Base-by-base conservation (phyloP, 2,329 filamentous ascomycete genomes). In the Ilyonectria mors-panacis region DNA sequence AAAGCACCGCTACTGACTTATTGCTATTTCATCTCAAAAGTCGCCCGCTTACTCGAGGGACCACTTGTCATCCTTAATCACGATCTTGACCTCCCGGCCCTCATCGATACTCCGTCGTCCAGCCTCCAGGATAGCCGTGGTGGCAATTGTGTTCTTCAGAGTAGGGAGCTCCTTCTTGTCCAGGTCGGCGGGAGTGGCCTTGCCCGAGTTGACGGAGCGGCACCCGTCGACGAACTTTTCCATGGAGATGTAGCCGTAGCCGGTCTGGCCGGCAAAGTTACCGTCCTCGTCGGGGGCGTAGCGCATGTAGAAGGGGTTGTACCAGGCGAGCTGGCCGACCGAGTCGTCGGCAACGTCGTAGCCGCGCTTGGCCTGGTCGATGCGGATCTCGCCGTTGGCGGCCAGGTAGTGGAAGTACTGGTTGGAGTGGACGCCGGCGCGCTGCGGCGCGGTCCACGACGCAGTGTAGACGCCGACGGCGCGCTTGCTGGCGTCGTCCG, bases 351-450 rank as follows among this genome's bases (percentile, higher is more conserved):
- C 94, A 12, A 98, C 92, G 77, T 98, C 94, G 83, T 98, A 98
- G 54, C 95, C 95, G 61, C 95, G 89, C 86, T 97, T 97, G 50
- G 94, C 95, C 83, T 98, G 95, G 84, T 98, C 94, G 76, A 97
- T 89, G 67, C 93, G 90, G 75, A 98, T 90, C 83, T 98, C 95
- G 70, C 95, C 95, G 63, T 91, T 89, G 67, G 89, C 88, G 3
- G 89, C 95, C 84, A 98, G 92, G 84, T 96, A 97, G 83, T 98
- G 95, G 85, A 98, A 98, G 83, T 97, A 96, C 84, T 98, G 95
- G 81, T 97, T 97, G 2, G 92, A 95, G 83, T 98, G 95, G n/a
- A 98, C 94, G 56, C 95, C 95, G 0, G 95, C 95, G 76, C 92
- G 93, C 79, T 97, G 93, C 13, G 95, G 95, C 7, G 95, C 95